Base-by-base conservation (phyloP, 2,329 filamentous ascomycete species). In the Apiospora sp. region DNA sequence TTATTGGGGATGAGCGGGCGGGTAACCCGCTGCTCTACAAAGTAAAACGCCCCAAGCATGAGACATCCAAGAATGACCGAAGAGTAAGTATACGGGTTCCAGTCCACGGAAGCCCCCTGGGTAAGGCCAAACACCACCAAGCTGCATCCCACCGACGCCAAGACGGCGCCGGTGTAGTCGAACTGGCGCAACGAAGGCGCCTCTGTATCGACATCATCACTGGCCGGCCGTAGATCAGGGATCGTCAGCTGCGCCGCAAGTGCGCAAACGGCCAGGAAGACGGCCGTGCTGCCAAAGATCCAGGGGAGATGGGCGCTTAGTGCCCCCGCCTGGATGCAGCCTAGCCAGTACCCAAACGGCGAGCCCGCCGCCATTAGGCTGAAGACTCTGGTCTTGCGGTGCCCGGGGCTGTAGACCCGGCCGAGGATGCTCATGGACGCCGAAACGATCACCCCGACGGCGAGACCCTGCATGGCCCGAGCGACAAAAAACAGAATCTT, bases 231-330 rank as follows among this genome's bases (percentile, higher is more conserved):
- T 14, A 86, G 75, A 22, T 81, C 72, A 1, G 84, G 84, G 24
- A 86, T 83, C 0, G 82, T 81, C 49, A 82, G 77, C 70, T 79
- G 83, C 0, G 84, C 83, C 0, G 82, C 83, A 0, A 81, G 58
- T 2, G 79, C 77, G 71, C 82, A 82, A 0, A 84, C 72, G 0
- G 75, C 81, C 19, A 82, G 72, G 64, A 85, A 80, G 10, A 85
- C 80, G 0, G 84, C 81, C 24, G 83, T 85, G 51, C 80, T 81
- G 24, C 83, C 84, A 71, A 85, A 86, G 58, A 86, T 82, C 84
- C 84, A 86, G 0, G 78, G 75, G 4, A 85, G 80, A 70, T 82
- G 80, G 0, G 76, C 73, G n/a, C 79, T 79, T 7, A 86, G 76
- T 0, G 81, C 82, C 27, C 84, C 84, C 5, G 83, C 84, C 72